A percentile compares a stretch with the other conserved stretches of the same genome.
Conservation (phyloP, 441 rosid species). For the Pelargonium fulgidum region DNA sequence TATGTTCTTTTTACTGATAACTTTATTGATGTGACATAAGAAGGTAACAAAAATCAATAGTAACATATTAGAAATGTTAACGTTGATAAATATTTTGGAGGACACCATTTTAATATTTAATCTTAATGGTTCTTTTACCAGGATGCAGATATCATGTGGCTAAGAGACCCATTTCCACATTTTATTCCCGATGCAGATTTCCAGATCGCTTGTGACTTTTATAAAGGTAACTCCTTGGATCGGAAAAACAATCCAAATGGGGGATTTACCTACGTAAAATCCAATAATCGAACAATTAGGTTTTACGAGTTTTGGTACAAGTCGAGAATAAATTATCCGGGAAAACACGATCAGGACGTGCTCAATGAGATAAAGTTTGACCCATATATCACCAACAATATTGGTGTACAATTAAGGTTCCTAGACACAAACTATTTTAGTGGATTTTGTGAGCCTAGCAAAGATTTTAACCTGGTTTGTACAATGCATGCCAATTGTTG, state of each 20-base stretch:
- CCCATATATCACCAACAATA: background rate
- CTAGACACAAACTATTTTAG: slow-evolving; percentile 24
- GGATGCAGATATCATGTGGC: slow-evolving; percentile 33
- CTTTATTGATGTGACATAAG: no score
- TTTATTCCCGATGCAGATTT: slow-evolving; percentile 28
- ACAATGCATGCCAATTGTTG: slow-evolving; percentile 36
- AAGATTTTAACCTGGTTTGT: slow-evolving; percentile 22
- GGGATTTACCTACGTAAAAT: slow-evolving; percentile 24
- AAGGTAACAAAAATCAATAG: no score
- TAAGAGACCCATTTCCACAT: slow-evolving; percentile 24
- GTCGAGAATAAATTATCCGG: slow-evolving; percentile 17
- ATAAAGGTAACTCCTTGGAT: background rate
- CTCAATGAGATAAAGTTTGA: slow-evolving; percentile 25
- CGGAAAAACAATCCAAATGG: slow-evolving; percentile 20
- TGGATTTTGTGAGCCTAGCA: slow-evolving; percentile 25
- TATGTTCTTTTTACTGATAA: no score
- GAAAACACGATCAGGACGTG: slow-evolving; percentile 29
- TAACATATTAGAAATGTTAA: no score
- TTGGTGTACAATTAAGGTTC: slow-evolving; percentile 21
- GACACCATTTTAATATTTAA: no score
- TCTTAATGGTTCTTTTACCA: background rate
- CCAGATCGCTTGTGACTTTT: slow-evolving; percentile 30
- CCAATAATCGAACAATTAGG: slow-evolving; percentile 17
- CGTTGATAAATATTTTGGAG: no score
- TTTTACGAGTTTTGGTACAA: slow-evolving; percentile 30